Percentiles rank a stretch among this genome's conserved stretches.
phyloP scores from a whole-genome alignment of 106 monocot genomes.

The Dioscorea dumetorum region DNA sequence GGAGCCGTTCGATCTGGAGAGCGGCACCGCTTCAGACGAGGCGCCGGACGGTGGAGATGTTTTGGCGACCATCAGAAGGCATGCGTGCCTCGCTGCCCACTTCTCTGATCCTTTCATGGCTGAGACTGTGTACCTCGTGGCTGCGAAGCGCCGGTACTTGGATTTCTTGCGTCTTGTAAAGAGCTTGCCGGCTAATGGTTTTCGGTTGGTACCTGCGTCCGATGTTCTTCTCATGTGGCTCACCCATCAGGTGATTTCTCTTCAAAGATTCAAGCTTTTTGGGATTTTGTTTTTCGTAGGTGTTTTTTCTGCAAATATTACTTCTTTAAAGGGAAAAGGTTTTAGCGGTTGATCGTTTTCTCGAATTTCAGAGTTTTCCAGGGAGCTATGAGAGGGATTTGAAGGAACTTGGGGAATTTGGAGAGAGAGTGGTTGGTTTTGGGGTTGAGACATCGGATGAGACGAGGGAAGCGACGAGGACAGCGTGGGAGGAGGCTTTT shows the following conservation, averaged over 20 bases:
- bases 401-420: conserved; percentile 31
- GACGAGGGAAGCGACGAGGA: conserved; percentile 29
- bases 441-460: conserved; percentile 23
- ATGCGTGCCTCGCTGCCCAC: conserved; percentile 13
- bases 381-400: conserved; percentile 48
- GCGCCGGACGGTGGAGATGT: conserved; percentile 16
- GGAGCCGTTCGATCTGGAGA: conserved; percentile 77
- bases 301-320: too few relatives aligned
- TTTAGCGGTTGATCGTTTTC: too few relatives aligned
- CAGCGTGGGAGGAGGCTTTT: conserved; percentile 70
- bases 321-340: too few relatives aligned
- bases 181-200: conserved; percentile 6
- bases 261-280: background rate
- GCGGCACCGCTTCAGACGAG: background rate
- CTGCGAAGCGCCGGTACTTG: conserved; percentile 61
- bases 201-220: conserved; percentile 56
- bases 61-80: conserved; percentile 16
- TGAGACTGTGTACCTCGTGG: conserved; percentile 78
- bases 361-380: conserved; percentile 60
- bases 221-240: conserved; percentile 90
- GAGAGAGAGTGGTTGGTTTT: conserved; percentile 29
- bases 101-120: conserved; percentile 51
- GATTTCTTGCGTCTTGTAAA: conserved; percentile 43
- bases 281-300: background rate
- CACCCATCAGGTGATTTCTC: conserved; percentile 53